These are phyloP conservation scores for Datisca glomerata DNA, from an alignment of 306 rosid genomes.

Conservation along the genomic window DNA sequence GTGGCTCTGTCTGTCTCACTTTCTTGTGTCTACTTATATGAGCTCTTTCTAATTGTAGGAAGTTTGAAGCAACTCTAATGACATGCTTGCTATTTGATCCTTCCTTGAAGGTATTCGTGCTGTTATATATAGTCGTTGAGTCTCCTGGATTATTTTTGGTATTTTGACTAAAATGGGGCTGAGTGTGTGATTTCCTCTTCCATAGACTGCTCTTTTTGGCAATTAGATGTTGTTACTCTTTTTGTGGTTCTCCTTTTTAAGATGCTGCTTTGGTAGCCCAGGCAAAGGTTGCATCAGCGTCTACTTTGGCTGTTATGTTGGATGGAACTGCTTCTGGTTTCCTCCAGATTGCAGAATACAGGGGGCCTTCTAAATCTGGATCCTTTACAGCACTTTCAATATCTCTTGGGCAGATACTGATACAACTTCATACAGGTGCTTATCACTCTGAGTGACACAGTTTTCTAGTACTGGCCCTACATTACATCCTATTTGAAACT, in stretches of 20 bases:
- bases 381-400: conserved; percentile 87
- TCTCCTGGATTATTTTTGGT: conserved; percentile 2
- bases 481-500: too few species aligned
- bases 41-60: conserved; percentile 34
- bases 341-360: conserved; percentile 87
- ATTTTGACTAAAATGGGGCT: background rate
- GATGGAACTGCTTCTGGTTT: conserved; percentile 71
- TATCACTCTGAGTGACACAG: background rate
- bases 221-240: background rate
- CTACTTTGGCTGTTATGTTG: conserved; percentile 57
- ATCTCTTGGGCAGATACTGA: conserved; percentile 77
- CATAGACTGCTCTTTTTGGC: background rate
- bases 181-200: background rate
- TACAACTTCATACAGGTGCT: conserved; percentile 84
- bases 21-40: conserved; percentile 4
- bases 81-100: conserved; percentile 88
- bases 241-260: background rate
- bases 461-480: background rate
- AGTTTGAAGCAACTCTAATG: conserved; percentile 73
- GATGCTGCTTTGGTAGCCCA: conserved; percentile 1
- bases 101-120: conserved; percentile 54
- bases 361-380: conserved; percentile 67
- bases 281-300: conserved; percentile 73
- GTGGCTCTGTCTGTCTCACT: background rate
- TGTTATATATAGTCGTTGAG: conserved; percentile 11